These are phyloP conservation scores for Chlorophyllum brunneum DNA, from an alignment of 768 basidiomycete genomes.

Conservation along the genomic window DNA sequence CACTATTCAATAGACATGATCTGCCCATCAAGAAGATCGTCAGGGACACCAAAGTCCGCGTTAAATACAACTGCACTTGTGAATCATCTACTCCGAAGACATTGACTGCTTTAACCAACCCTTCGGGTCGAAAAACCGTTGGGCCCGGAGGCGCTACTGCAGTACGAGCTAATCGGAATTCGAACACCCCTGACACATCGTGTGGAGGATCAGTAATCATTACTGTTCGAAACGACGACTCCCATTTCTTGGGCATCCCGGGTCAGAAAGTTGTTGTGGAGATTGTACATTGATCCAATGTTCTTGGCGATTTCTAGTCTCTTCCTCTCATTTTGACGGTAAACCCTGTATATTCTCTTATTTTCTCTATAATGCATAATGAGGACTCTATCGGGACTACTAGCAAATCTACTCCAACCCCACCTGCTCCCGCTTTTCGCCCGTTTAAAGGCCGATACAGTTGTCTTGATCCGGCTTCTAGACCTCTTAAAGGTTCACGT, in stretches of 20 bases:
- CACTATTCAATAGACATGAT: not conserved
- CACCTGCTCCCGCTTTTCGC: too few species aligned
- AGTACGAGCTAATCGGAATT: not conserved
- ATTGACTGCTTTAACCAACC: not conserved
- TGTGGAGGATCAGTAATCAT: conserved; percentile 24
- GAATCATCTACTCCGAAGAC: not conserved
- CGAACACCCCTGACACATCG: not conserved
- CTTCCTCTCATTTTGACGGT: not conserved
- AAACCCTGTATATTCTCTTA: not conserved
- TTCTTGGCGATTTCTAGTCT: not conserved
- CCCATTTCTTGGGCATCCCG: conserved; percentile 23
- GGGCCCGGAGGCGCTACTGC: not conserved
- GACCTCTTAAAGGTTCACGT: too few species aligned
- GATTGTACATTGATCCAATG: not conserved
- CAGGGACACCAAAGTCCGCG: not conserved
- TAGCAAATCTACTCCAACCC: too few species aligned
- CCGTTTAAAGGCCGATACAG: too few species aligned
- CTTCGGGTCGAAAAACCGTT: not conserved
- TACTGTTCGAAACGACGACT: conserved; percentile 19
- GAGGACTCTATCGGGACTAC: too few species aligned
- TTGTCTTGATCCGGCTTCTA: too few species aligned
- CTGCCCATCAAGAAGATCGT: not conserved
- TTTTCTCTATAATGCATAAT: too few species aligned
- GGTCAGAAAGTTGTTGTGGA: conserved; percentile 25
- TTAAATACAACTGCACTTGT: conserved; percentile 4